Conservation (phyloP, 768 basidiomycete genomes). For the Tephrocybe rancida region DNA sequence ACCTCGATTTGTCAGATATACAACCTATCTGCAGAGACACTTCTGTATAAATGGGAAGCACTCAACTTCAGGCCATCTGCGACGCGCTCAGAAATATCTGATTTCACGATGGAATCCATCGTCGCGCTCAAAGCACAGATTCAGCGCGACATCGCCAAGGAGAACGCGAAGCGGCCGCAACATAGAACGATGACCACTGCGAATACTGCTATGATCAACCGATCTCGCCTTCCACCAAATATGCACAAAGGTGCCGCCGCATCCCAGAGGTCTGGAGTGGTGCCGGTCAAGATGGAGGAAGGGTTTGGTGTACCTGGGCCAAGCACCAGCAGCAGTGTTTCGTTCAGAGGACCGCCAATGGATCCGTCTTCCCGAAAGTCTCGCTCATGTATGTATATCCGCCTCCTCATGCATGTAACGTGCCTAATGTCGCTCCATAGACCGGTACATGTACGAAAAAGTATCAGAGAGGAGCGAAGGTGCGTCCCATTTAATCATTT, state of each 20-base stretch:
- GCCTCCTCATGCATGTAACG: not conserved
- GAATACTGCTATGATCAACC: slow-evolving; percentile 34
- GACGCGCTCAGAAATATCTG: slow-evolving; percentile 35
- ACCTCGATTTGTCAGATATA: slow-evolving; percentile 66
- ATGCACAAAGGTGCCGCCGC: slow-evolving; percentile 23
- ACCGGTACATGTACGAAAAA: slow-evolving; percentile 96
- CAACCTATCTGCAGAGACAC: slow-evolving; percentile 49
- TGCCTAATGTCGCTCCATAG: slow-evolving; percentile 33
- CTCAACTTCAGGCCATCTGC: slow-evolving; percentile 38
- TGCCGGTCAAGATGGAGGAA: slow-evolving; percentile 39
- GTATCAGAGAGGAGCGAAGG: slow-evolving; percentile 82
- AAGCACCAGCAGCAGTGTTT: slow-evolving; percentile 29
- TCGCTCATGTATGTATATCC: slow-evolving; percentile 56
- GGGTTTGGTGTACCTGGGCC: slow-evolving; percentile 24
- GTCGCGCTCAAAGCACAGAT: slow-evolving; percentile 49
- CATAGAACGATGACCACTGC: slow-evolving; percentile 24
- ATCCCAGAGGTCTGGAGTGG: slow-evolving; percentile 12
- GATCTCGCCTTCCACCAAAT: slow-evolving; percentile 32
- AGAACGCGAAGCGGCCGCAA: slow-evolving; percentile 34
- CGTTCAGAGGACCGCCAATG: slow-evolving; percentile 41
- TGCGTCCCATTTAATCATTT: slow-evolving; percentile 27
- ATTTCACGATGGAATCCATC: slow-evolving; percentile 52
- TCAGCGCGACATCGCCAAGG: slow-evolving; percentile 45
- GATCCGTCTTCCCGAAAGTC: slow-evolving; percentile 40
- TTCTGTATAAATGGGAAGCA: slow-evolving; percentile 76